Base-by-base conservation (phyloP, 2,329 filamentous ascomycete genomes). In the Epichloe gansuensis region DNA sequence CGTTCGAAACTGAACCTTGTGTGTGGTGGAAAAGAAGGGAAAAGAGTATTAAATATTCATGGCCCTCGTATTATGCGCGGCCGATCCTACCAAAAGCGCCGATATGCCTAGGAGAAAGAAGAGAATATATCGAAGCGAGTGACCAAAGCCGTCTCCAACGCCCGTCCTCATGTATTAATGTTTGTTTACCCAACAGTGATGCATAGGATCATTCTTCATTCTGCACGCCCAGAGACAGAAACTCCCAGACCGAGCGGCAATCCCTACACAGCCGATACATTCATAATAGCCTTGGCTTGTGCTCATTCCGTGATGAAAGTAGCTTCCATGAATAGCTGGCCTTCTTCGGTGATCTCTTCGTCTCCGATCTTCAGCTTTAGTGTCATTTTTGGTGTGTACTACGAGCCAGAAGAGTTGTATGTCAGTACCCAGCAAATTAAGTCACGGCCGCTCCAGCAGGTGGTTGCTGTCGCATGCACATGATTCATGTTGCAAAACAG, bases 351-450 rank as follows among this genome's bases (percentile, higher is more conserved):
- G 55, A 82, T 78, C 61, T 90, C 85, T 61, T 87, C 76, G 53
- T 89, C 89, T 47, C 87, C 89, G 57, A 91, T 76, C 70, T 90
- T 93, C 60, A 98, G 63, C 75, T 93, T 91, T 59, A 98, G 72
- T 15, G 79, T 80, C 53, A 88, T 67, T 57, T 76, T 76, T 38
- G 87, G 85, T 17, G 76, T 76, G 69, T 84, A 97, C 85, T 95
- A 57, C 17, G 25, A 36, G 9, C 25, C n/a, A 15, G n/a, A 36
- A 23, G 25, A 49, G 35, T 23, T 17, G 17, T 13, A 23, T 38
- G 47, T 46, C 31, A 53, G 36, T 23, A 34, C 35, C 25, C 15
- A 47, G 45, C 8, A 13, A 50, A 13, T 5, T 36, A 8, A 31
- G 39, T 12, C n/a, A 51, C n/a, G 3, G 15, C 12, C 11, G 12